These are phyloP conservation scores for Agroathelia rolfsii DNA, from an alignment of 1,284 basidiomycete genomes.

Conservation along the genomic window DNA sequence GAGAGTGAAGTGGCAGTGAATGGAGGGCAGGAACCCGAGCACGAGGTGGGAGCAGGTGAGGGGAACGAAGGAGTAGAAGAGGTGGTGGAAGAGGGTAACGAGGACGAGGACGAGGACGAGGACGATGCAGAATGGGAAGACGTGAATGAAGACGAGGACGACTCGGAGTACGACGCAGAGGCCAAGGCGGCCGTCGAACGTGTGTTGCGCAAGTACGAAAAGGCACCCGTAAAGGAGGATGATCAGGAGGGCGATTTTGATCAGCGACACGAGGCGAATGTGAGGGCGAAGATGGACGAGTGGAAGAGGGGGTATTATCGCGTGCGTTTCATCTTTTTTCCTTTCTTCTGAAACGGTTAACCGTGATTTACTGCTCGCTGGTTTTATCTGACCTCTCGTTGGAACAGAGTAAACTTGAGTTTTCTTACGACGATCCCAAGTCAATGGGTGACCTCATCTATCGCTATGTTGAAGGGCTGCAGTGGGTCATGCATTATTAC, in stretches of 20 bases:
- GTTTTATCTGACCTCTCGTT: too few species aligned
- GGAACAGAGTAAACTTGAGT: slow-evolving; percentile 69
- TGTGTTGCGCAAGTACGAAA: slow-evolving; percentile 82
- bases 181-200: slow-evolving; percentile 65
- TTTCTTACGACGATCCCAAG: slow-evolving; percentile 62
- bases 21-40: slow-evolving; percentile 35
- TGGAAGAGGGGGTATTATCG: slow-evolving; percentile 91
- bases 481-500: slow-evolving; percentile 99
- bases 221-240: slow-evolving; percentile 61
- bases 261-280: slow-evolving; percentile 58
- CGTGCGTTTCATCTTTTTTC: slow-evolving; percentile 31
- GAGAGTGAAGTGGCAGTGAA: slow-evolving; percentile 38
- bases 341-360: slow-evolving; percentile 2
- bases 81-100: slow-evolving; percentile 11
- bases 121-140: slow-evolving; percentile 34
- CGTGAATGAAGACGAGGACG: slow-evolving; percentile 37
- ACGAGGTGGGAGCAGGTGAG: slow-evolving; percentile 47
- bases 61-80: slow-evolving; percentile 72
- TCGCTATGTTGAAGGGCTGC: slow-evolving; percentile 88
- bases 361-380: slow-evolving; percentile 1
- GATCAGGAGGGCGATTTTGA: slow-evolving; percentile 70
- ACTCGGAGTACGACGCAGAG: slow-evolving; percentile 45
- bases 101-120: slow-evolving; percentile 19
- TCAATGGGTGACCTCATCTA: slow-evolving; percentile 62
- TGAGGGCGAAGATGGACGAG: slow-evolving; percentile 80